Evolutionary conservation across 2,329 filamentous ascomycete genomes (phyloP).

Genomic region (Apiospora malaysiana): DNA sequence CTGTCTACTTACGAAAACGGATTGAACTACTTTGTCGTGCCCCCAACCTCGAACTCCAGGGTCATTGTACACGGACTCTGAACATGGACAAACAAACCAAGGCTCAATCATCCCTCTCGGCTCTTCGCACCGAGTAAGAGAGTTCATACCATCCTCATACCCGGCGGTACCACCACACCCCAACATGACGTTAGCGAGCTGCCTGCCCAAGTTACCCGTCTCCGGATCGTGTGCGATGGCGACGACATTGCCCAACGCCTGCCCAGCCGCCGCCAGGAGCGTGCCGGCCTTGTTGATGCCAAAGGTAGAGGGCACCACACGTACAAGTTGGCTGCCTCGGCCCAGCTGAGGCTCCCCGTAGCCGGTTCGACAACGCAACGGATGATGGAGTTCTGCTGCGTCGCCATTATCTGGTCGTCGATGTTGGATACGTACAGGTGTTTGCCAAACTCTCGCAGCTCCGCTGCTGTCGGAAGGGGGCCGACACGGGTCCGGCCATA

Average conservation of each 20-base stretch:
- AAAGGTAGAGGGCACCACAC: conserved; percentile 67
- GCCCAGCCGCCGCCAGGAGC: conserved; percentile 67
- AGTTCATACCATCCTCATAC: conserved; percentile 54
- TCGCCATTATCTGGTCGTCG: conserved; percentile 62
- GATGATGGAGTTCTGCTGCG: conserved; percentile 60
- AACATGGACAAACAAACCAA: background rate
- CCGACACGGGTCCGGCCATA: conserved; percentile 54
- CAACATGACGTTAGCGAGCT: conserved; percentile 48
- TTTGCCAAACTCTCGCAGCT: conserved; percentile 58
- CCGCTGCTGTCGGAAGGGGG: conserved; percentile 29
- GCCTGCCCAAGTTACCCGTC: conserved; percentile 60
- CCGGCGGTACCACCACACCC: conserved; percentile 47
- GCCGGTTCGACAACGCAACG: conserved; percentile 53
- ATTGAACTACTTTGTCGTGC: too few species aligned
- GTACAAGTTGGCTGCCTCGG: conserved; percentile 61
- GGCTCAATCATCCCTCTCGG: too few species aligned
- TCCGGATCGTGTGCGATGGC: conserved; percentile 60
- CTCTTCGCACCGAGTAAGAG: conserved; percentile 56
- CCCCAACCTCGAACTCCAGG: conserved; percentile 43
- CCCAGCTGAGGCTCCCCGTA: conserved; percentile 56
- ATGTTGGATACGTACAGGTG: conserved; percentile 68
- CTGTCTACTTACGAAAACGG: too few species aligned
- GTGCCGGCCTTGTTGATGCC: conserved; percentile 63
- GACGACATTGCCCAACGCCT: conserved; percentile 63
- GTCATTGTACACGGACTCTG: background rate